Evolutionary conservation across 1,284 basidiomycete species (phyloP), one percentile per base, ranked within the genome.

Genomic region (Microbotryum saponariae): DNA sequence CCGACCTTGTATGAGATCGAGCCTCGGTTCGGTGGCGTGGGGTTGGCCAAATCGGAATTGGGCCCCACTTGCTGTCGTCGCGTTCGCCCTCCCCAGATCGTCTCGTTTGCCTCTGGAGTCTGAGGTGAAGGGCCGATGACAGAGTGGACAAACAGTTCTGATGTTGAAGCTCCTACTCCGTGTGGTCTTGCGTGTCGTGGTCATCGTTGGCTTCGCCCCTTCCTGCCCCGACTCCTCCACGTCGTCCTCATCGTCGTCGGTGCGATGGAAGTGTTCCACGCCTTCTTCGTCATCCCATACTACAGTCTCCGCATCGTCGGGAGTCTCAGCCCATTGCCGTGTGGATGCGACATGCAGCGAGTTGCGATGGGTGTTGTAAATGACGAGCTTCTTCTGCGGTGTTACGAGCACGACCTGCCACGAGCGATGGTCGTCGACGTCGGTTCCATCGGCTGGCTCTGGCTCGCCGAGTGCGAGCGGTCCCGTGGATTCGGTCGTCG

Each of bases 341-440:
- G 48, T 25, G 42, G 51, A 42, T 51, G 54, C 25, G n/a, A 59
- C 57, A 12, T 49, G 20, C 12, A 65, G 48, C 5, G 29, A 37
- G 50, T 56, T 55, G n/a, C 27, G n/a, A 25, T 8, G 9, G 8
- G 60, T 47, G 25, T 61, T 51, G 54, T 50, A 65, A 16, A 65
- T 60, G 33, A 61, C 63, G 50, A 65, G 45, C 46, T 59, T 61
- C 51, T 54, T 50, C 29, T 46, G 16, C 1, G 58, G 57, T 14
- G 48, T 44, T 20, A 55, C 56, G 16, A 65, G 60, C 8, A 65
- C 57, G 21, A 62, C 56, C 33, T 62, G 56, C 60, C 60, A 65
- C 37, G 37, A 42, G 37, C 37, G 37, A 18, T 42, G 37, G 37
- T 42, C 37, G 37, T 42, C 37, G 37, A 31, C 31, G 31, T 31